A percentile compares a stretch with the other conserved stretches of the same genome.
Evolutionary conservation across 2,329 filamentous ascomycete species (phyloP).

Genomic region (Acephala macrosclerotiorum): DNA sequence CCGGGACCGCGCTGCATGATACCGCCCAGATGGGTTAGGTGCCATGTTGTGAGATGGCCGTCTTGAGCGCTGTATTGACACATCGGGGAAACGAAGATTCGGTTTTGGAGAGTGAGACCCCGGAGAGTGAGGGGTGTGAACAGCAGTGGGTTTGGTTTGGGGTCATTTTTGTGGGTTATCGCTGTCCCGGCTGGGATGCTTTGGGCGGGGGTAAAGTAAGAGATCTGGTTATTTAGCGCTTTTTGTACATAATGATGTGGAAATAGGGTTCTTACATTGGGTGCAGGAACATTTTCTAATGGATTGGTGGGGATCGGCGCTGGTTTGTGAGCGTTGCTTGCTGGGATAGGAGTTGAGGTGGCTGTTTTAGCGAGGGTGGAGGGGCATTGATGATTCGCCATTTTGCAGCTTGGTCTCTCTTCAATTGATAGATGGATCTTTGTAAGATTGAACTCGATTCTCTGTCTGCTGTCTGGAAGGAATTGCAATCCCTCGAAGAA

Average conservation of each 20-base stretch:
- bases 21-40: constrained; percentile 77
- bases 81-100: constrained; percentile 67
- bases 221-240: constrained; percentile 35
- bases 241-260: background rate
- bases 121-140: constrained; percentile 49
- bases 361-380: constrained; percentile 8
- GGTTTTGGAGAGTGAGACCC: constrained; percentile 65
- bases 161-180: constrained; percentile 45
- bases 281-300: background rate
- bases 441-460: no score
- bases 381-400: constrained; percentile 11
- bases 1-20: constrained; percentile 79
- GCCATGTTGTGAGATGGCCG: constrained; percentile 80
- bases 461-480: no score
- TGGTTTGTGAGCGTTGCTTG: background rate
- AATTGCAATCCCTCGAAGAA: no score
- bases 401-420: background rate
- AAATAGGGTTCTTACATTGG: background rate
- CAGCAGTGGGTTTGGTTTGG: constrained; percentile 55
- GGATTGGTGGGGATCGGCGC: background rate
- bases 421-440: background rate
- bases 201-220: constrained; percentile 56
- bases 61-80: constrained; percentile 72
- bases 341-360: background rate
- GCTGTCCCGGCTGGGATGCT: constrained; percentile 51